These are phyloP conservation scores for Neurospora sp. DNA, from an alignment of 495 filamentous ascomycete species.

Conservation along the genomic window DNA sequence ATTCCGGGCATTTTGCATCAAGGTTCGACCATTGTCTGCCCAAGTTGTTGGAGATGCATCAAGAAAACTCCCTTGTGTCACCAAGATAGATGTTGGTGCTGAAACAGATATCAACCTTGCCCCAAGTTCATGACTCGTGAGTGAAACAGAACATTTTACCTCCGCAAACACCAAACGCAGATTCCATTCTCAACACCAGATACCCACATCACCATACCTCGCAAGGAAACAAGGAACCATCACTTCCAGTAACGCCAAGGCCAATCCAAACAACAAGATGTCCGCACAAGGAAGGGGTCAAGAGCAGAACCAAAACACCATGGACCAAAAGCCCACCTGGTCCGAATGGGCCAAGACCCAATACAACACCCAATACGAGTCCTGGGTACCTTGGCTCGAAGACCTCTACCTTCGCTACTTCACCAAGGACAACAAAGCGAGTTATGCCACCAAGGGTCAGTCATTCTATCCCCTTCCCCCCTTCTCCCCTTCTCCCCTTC, in stretches of 20 bases:
- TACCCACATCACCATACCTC: neutral
- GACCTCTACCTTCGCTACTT: conserved; percentile 61
- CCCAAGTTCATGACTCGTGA: neutral
- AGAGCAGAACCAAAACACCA: neutral
- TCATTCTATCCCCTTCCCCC: too few relatives aligned
- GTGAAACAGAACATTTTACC: neutral
- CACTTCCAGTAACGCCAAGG: too few relatives aligned
- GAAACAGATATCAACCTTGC: neutral
- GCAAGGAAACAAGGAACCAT: neutral
- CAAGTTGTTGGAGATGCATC: neutral
- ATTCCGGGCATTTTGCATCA: neutral
- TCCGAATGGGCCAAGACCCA: conserved; percentile 45
- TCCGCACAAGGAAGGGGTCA: neutral
- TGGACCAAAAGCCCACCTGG: neutral
- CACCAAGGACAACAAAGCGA: conserved; percentile 62
- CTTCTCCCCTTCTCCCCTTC: too few relatives aligned
- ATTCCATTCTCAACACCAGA: neutral
- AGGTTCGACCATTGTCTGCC: neutral
- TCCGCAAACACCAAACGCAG: neutral
- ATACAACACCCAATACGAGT: conserved; percentile 58
- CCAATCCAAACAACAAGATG: neutral
- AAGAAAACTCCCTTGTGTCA: neutral
- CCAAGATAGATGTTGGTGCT: neutral
- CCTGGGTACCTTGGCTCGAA: conserved; percentile 68
- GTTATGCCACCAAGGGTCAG: conserved; percentile 51